Percentiles rank a stretch among this genome's conserved stretches.
phyloP scores from a whole-genome alignment of 352 stramenopile genomes.

The Halophytophthora batemanensis region DNA sequence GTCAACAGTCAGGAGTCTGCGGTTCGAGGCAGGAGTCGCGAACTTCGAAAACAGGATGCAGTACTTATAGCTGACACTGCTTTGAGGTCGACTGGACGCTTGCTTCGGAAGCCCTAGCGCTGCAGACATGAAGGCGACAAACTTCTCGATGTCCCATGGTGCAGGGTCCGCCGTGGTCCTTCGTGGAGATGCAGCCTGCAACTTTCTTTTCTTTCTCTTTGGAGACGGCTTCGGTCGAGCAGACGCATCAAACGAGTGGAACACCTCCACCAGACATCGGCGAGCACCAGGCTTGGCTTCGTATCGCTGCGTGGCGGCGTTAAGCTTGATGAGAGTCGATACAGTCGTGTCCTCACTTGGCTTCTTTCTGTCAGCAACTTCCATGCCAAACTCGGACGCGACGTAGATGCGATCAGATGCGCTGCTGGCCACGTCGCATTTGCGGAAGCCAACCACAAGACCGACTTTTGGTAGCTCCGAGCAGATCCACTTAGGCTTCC shows the following conservation, averaged over 20 bases:
- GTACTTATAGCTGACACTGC: constrained; percentile 25
- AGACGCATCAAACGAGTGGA: constrained; percentile 34
- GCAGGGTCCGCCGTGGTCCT: constrained; percentile 6
- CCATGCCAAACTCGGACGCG: constrained; percentile 26
- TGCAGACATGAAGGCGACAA: constrained; percentile 47
- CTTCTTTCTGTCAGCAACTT: constrained; percentile 17
- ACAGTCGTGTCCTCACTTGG: constrained; percentile 5
- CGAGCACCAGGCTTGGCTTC: constrained; percentile 27
- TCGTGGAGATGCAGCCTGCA: constrained; percentile 16
- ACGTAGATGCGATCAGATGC: constrained; percentile 25
- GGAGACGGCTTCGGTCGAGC: constrained; percentile 12
- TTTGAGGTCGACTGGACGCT: constrained; percentile 6
- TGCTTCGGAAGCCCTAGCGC: constrained; percentile 18
- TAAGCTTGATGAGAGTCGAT: constrained; percentile 17
- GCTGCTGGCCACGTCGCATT: constrained; percentile 23
- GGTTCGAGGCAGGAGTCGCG: constrained; percentile 30
- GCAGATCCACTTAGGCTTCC: constrained; percentile 36
- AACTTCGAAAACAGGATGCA: constrained; percentile 76
- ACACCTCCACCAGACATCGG: constrained; percentile 31
- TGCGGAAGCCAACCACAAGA: constrained; percentile 40
- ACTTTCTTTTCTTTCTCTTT: constrained; percentile 58
- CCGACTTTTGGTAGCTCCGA: constrained; percentile 39
- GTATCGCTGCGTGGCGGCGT: constrained; percentile 13
- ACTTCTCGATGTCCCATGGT: constrained; percentile 68
- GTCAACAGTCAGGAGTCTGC: constrained; percentile 28